phyloP scores from a whole-genome alignment of 805 yeast genomes.

The Dipodascus geniculatus region DNA sequence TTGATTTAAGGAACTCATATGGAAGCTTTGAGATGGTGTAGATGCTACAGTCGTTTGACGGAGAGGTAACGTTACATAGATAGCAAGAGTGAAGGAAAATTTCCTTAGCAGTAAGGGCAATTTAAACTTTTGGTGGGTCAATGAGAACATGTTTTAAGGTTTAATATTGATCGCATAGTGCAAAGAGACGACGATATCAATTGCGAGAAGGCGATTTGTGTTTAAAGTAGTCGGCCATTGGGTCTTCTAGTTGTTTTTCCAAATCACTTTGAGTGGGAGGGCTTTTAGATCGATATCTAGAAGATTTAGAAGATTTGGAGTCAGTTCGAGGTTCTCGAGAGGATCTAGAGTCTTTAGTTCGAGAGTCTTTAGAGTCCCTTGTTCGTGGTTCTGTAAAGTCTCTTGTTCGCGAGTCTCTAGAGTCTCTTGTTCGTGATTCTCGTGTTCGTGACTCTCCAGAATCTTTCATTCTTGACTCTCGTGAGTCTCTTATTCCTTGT shows the following conservation, averaged over 20 bases:
- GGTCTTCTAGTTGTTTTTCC: conserved; percentile 5
- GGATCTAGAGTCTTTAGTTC: no score
- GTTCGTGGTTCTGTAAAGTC: no score
- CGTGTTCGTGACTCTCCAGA: not conserved
- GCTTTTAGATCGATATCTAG: no score
- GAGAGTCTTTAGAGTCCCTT: no score
- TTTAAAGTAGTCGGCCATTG: conserved; percentile 8
- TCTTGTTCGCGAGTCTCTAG: not conserved
- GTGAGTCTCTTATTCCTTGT: no score
- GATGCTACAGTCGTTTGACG: no score
- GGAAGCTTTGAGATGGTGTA: no score
- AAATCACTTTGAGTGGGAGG: not conserved
- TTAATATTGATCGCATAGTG: no score
- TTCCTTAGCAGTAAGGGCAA: not conserved
- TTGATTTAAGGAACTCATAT: not conserved
- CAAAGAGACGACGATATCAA: not conserved
- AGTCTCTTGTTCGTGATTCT: not conserved
- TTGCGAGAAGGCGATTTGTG: not conserved
- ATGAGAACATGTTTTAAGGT: no score
- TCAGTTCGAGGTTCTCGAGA: no score
- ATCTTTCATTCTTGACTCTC: not conserved
- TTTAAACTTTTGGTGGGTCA: no score
- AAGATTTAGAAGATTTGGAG: no score
- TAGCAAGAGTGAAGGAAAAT: not conserved
- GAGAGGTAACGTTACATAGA: not conserved